Evolutionary conservation across 2,329 filamentous ascomycete species (phyloP), one percentile per base, ranked within the genome.

Genomic region (Fusarium floridanum): DNA sequence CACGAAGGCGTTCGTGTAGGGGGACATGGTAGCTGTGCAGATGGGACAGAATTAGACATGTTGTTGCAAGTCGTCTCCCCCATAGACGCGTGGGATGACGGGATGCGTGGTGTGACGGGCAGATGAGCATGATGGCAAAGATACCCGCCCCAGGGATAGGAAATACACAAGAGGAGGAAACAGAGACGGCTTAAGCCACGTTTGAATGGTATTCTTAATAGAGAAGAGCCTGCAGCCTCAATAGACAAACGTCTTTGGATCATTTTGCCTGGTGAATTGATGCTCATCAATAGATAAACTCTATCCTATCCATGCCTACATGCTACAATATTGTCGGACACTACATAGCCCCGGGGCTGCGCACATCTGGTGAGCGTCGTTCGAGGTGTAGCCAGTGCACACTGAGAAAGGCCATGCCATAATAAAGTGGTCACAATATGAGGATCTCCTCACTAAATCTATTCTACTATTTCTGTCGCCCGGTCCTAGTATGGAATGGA

Each of bases 121-220:
- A 64, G 53, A 55, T 32, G 48, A 71, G 55, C 57, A 74, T 41
- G 61, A 63, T 55, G 64, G 64, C 64, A 67, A 66, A 63, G 69
- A 78, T 79, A 73, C 70, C 77, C 76, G 66, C 67, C 64, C 64
- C 36, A 68, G 66, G 55, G 72, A 73, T 69, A 55, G 48, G 63
- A 66, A 61, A 66, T 48, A 48, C 43, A 24, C 10, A 74, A 7
- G 37, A 59, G 61, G 48, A 55, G 48, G 48, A 29, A 55, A 32
- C 17, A 20, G 48, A 45, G 61, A 37, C 7, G 36, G 22, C 37
- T 59, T 14, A 70, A 70, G 68, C 55, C 66, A 70, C 62, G 37
- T 55, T 61, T 64, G 29, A 67, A 56, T 39, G 62, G 41, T 50
- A 61, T 64, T 70, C 41, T 60, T 50, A 39, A 56, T 36, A 43